A percentile compares a stretch with the other conserved stretches of the same genome.
These are phyloP conservation scores for Annulohypoxylon nitens DNA, from an alignment of 495 filamentous ascomycete genomes.

Conservation along the genomic window DNA sequence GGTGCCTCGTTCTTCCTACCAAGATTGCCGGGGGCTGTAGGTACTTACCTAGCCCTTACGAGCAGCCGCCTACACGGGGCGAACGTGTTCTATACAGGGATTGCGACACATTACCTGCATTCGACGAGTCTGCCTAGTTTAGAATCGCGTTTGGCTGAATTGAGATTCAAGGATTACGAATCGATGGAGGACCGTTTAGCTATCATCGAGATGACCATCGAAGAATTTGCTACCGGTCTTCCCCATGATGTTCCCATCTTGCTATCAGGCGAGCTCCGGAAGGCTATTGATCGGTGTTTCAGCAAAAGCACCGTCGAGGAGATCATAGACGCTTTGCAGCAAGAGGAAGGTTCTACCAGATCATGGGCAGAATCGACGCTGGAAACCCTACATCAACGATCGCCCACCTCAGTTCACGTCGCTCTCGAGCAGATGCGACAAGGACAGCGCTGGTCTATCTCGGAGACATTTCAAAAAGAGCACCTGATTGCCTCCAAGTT, in stretches of 20 bases:
- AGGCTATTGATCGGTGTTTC: constrained; percentile 89
- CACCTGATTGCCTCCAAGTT: constrained; percentile 82
- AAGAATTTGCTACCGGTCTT: constrained; percentile 88
- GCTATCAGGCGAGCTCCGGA: constrained; percentile 73
- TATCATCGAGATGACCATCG: constrained; percentile 87
- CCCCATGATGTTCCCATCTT: constrained; percentile 75
- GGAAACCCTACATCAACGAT: constrained; percentile 76
- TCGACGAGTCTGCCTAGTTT: constrained; percentile 83
- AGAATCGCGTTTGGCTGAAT: constrained; percentile 86
- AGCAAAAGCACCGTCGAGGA: constrained; percentile 71
- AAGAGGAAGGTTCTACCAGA: constrained; percentile 64
- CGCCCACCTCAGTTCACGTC: constrained; percentile 86
- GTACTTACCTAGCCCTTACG: constrained; percentile 92
- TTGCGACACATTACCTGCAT: constrained; percentile 96
- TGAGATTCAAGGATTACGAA: constrained; percentile 84
- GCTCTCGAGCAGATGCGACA: constrained; percentile 82
- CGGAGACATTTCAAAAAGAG: constrained; percentile 85
- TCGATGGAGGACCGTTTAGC: constrained; percentile 69
- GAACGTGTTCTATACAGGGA: constrained; percentile 84
- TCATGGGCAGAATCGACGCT: constrained; percentile 83
- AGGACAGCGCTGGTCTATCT: constrained; percentile 79
- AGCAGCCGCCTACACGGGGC: constrained; percentile 83
- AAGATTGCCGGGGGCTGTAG: constrained; percentile 82
- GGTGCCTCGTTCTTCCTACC: constrained; percentile 96
- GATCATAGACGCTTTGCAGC: constrained; percentile 75